Evolutionary conservation across 768 basidiomycete genomes (phyloP).

Genomic region (Lentinula raphanica): DNA sequence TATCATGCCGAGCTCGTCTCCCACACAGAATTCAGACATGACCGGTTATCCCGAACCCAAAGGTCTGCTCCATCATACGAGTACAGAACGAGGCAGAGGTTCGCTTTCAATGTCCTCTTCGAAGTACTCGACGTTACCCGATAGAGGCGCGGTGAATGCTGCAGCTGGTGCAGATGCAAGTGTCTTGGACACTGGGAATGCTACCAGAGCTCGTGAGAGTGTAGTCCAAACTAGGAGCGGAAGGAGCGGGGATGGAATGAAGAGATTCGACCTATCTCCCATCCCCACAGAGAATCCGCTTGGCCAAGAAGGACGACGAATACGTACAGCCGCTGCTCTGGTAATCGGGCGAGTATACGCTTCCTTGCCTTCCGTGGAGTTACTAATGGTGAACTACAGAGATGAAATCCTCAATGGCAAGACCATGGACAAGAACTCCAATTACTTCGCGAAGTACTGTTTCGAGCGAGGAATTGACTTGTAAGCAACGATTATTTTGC

Average conservation of each 20-base stretch:
- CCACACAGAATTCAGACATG: neutral
- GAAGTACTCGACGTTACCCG: neutral
- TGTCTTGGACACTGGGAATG: neutral
- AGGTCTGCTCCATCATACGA: neutral
- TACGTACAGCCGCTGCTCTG: conserved; percentile 69
- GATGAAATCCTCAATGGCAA: conserved; percentile 94
- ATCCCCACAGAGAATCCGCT: conserved; percentile 55
- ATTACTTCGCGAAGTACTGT: conserved; percentile 83
- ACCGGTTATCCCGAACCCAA: neutral
- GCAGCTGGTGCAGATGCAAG: neutral
- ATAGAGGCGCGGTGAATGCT: neutral
- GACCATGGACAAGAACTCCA: conserved; percentile 77
- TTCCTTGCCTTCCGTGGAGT: neutral
- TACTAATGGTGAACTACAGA: conserved; percentile 29
- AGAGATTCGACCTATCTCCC: conserved; percentile 46
- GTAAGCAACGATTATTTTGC: conserved; percentile 20
- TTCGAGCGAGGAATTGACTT: conserved; percentile 84
- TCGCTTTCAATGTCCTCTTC: neutral
- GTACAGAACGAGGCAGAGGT: neutral
- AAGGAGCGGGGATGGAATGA: conserved; percentile 2
- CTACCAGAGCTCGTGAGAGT: neutral
- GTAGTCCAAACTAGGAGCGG: conserved; percentile 1
- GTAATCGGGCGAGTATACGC: conserved; percentile 59
- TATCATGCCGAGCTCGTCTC: conserved; percentile 1
- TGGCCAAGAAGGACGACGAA: conserved; percentile 65